Base-by-base conservation (phyloP, 1,139 yeast genomes). In the Saccharomycopsis crataegensis region DNA sequence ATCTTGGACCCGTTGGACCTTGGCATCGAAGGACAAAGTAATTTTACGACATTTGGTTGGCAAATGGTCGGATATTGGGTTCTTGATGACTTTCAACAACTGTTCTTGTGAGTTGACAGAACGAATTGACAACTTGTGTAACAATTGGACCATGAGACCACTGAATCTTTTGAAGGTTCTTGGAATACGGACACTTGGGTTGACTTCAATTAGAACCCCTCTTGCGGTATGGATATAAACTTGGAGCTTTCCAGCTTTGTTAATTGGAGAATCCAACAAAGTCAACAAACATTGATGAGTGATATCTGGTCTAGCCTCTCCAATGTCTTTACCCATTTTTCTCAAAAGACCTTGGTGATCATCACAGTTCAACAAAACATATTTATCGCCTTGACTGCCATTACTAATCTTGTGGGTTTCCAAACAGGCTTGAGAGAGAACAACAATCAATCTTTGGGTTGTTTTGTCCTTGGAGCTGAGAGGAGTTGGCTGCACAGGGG, bases 251-350 rank as follows among this genome's bases (percentile, higher is more conserved):
- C 99, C 99, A 3, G 98, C 98, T 70, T 93, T 93, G 74, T 93
- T 94, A 65, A 93, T 86, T 45, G 99, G 99, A 12, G 96, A 88
- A 67, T 93, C 99, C 64, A 93, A 76, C 61, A 93, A 76, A 2
- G 99, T 93, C 67, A 93, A 76, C 53, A 93, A 79, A 74, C 99
- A 93, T 70, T 88, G 93, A 68, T 93, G 99, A 48, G 98, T 91
- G 64, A 93, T 93, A 69, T 93, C 99, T 22, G 99, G 99, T 70
- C 99, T 82, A 6, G 97, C 98, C 67, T 93, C 99, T 48, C 96
- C 91, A 61, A 93, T 93, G 67, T 93, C 98, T 66, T 97, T 79
- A 49, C 96, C 96, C 95, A 91, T 89, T 67, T 90, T 91, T 69
- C 94, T 86, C 63, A 93, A 75, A 55, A 93, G 76, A 14, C 98